A percentile compares a stretch with the other conserved stretches of the same genome.
phyloP scores from a whole-genome alignment of 306 rosid species.

The Styphnolobium japonicum region DNA sequence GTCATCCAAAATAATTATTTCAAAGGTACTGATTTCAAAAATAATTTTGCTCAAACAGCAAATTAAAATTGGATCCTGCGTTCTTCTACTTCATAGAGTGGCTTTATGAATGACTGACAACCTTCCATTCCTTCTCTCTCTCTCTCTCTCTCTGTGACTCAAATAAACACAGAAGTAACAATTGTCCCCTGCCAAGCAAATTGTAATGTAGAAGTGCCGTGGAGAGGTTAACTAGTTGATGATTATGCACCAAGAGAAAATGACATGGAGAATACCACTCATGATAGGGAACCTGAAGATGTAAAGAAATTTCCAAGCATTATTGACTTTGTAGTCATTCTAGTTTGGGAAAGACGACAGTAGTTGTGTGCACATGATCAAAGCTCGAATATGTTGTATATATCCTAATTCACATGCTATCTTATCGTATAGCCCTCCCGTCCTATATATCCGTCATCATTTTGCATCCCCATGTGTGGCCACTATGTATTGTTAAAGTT shows the following conservation, averaged over 20 bases:
- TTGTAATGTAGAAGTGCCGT: neutral
- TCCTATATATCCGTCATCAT: constrained; percentile 7
- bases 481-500: constrained; percentile 1
- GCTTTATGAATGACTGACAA: neutral
- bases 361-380: constrained; percentile 22
- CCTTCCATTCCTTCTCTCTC: neutral
- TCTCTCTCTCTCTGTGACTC: neutral
- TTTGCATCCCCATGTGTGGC: constrained; percentile 2
- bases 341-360: neutral
- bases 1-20: neutral
- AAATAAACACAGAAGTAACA: neutral
- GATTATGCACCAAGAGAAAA: neutral
- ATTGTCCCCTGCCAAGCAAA: neutral
- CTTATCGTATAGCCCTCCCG: constrained; percentile 11
- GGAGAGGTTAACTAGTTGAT: neutral
- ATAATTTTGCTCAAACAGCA: neutral
- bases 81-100: neutral
- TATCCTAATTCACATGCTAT: constrained; percentile 19
- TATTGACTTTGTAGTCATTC: neutral
- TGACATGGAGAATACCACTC: neutral
- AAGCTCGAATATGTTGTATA: neutral
- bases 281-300: constrained; percentile 6
- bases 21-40: neutral
- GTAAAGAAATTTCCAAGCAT: neutral
- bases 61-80: neutral